These are phyloP conservation scores for Candida caryicola DNA, from an alignment of 805 yeast genomes.

Conservation along the genomic window DNA sequence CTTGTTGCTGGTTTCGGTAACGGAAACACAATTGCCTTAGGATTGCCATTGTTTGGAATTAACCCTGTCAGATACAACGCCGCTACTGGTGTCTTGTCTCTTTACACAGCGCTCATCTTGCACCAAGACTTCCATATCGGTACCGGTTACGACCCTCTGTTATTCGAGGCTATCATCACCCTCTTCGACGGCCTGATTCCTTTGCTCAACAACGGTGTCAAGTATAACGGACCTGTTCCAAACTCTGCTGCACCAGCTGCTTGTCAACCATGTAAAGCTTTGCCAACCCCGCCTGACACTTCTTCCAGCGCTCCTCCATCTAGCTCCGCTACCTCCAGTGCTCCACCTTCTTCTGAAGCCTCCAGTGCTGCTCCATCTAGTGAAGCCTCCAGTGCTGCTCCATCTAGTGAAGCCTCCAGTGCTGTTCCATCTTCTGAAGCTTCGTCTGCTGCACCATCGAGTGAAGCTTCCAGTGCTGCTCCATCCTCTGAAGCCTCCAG, in stretches of 20 bases:
- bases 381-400: too few species aligned
- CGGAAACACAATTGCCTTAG: slow-evolving; percentile 6
- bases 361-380: slow-evolving; percentile 2
- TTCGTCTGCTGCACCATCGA: too few species aligned
- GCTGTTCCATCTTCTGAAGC: too few species aligned
- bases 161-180: slow-evolving; percentile 2
- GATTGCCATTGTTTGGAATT: background rate
- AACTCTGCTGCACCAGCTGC: slow-evolving; percentile 1
- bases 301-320: background rate
- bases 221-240: slow-evolving; percentile 7
- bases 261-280: slow-evolving; percentile 5
- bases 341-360: slow-evolving; percentile 2
- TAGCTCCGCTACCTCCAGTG: slow-evolving; percentile 4
- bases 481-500: too few species aligned
- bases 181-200: slow-evolving; percentile 1
- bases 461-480: too few species aligned
- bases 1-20: slow-evolving; percentile 5
- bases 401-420: too few species aligned
- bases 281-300: background rate
- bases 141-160: slow-evolving; percentile 17
- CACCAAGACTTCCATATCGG: slow-evolving; percentile 18
- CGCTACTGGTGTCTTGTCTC: slow-evolving; percentile 8
- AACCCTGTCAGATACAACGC: slow-evolving; percentile 2
- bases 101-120: slow-evolving; percentile 1
- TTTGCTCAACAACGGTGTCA: slow-evolving; percentile 2